Evolutionary conservation across 306 rosid species (phyloP), one percentile per base, ranked within the genome.

Genomic region (Dryas drummondii): DNA sequence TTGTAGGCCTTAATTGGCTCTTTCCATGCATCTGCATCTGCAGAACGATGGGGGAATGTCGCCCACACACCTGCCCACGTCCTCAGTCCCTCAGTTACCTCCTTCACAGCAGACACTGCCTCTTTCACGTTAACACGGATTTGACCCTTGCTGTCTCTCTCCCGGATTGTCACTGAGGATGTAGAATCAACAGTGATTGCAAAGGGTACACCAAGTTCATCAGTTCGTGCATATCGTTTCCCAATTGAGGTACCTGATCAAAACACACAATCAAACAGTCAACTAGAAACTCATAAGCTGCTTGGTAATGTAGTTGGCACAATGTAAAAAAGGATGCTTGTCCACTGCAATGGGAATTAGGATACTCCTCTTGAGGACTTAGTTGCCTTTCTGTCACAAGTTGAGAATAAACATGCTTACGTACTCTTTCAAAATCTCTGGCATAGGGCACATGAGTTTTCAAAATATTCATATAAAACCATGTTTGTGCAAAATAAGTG

Each of bases 161-260:
- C 97, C 47, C 97, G 81, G 60, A 94, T 87, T 26, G 96, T 94
- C 77, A 88, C 97, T 0, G 96, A 82, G 1, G 91, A 12, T 27
- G 86, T 63, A 3, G 96, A 85, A 86, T 94, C 98, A 1, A 94
- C 91, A 0, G 96, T 88, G 78, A 91, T 73, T 5, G 92, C 92
- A 76, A 94, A 91, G 2, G 97, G 99, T 26, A 92, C 98, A 6
- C 96, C 99, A 22, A 96, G 91, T 63, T 96, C 97, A 74, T 96
- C 97, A 6, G 98, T 90, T 56, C 99, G 77, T 4, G 97, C 98
- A 46, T 92, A 96, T 12, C 94, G 83, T 77, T 88, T 96, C 49
- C 94, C 99, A 0, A 96, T 96, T 0, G 99, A 92, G 54, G 93
- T 92, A 51, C 98, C 96, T 92, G 53, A 76, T 41, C 6, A 14